Percentiles rank a stretch among this genome's conserved stretches.
Evolutionary conservation across 192 early-diverging fungal genomes (phyloP).

Genomic region (Glomus cerebriforme): DNA sequence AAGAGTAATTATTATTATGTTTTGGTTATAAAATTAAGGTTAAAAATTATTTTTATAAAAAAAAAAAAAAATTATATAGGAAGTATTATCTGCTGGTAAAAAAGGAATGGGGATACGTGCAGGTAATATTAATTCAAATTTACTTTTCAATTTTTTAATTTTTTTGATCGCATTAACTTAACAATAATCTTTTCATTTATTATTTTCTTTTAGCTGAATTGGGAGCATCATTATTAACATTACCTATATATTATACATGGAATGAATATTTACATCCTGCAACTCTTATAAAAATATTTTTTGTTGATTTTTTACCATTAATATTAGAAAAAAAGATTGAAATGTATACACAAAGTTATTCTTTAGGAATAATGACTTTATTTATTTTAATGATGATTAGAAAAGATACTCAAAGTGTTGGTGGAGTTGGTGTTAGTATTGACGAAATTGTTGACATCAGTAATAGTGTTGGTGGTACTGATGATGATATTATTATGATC

Average conservation of each 20-base stretch:
- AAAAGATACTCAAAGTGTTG: background rate
- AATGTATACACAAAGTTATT: conserved; percentile 11
- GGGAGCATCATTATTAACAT: conserved; percentile 24
- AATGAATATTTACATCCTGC: conserved; percentile 20
- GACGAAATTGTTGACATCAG: no score
- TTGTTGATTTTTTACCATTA: background rate
- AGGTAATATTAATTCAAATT: conserved; percentile 4
- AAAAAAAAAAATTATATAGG: background rate
- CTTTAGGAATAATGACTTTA: conserved; percentile 8
- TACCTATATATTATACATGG: conserved; percentile 3
- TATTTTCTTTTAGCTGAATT: conserved; percentile 13
- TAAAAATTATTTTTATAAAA: background rate
- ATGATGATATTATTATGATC: no score
- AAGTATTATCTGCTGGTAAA: background rate
- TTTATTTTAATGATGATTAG: background rate
- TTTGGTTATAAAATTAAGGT: no score
- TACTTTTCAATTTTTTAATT: background rate
- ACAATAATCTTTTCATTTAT: background rate
- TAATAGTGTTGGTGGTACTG: no score
- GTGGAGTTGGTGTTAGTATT: no score
- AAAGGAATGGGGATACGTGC: conserved; percentile 10
- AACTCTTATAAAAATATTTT: conserved; percentile 25
- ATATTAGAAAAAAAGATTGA: conserved; percentile 8
- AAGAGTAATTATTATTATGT: background rate
- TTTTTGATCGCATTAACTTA: background rate